These are phyloP conservation scores for Ilyonectria robusta DNA, from an alignment of 2,329 filamentous ascomycete genomes.

Conservation along the genomic window DNA sequence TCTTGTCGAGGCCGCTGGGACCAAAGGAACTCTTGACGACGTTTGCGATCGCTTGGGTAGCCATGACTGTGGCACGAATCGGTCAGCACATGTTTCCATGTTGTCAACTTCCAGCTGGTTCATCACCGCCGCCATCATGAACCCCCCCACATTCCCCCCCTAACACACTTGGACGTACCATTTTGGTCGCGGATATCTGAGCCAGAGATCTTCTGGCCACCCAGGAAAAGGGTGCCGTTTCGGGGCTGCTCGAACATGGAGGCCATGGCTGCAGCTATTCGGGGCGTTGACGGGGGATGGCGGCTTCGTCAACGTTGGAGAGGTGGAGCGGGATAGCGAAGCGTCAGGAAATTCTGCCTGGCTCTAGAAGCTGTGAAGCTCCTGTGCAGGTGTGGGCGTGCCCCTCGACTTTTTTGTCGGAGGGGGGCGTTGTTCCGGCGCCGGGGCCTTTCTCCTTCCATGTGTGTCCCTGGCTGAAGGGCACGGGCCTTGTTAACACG, in stretches of 20 bases:
- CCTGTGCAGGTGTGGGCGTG: conserved; percentile 32
- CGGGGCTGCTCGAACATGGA: conserved; percentile 96
- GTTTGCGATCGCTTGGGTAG: conserved; percentile 97
- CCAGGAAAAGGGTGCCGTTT: conserved; percentile 96
- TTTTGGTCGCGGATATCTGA: conserved; percentile 98
- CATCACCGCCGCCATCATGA: conserved; percentile 38
- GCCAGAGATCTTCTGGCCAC: conserved; percentile 97
- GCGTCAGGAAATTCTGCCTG: conserved; percentile 50
- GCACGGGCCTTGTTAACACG: conserved; percentile 34
- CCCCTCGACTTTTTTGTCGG: conserved; percentile 49
- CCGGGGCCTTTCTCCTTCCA: conserved; percentile 28
- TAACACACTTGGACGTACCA: conserved; percentile 66
- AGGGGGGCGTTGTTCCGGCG: conserved; percentile 46
- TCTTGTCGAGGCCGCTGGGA: conserved; percentile 97
- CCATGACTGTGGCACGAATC: conserved; percentile 74
- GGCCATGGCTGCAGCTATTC: conserved; percentile 74
- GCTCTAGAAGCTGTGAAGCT: conserved; percentile 51
- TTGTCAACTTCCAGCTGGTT: not conserved
- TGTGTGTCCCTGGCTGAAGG: not conserved
- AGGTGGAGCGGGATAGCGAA: conserved; percentile 40
- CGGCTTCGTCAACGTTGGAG: conserved; percentile 45
- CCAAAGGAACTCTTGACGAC: conserved; percentile 99
- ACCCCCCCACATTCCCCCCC: conserved; percentile 44
- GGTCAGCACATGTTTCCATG: conserved; percentile 35
- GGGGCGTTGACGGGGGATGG: conserved; percentile 42